Base-by-base conservation (phyloP, 164 flowering plant species). In the Vitis rupestris region DNA sequence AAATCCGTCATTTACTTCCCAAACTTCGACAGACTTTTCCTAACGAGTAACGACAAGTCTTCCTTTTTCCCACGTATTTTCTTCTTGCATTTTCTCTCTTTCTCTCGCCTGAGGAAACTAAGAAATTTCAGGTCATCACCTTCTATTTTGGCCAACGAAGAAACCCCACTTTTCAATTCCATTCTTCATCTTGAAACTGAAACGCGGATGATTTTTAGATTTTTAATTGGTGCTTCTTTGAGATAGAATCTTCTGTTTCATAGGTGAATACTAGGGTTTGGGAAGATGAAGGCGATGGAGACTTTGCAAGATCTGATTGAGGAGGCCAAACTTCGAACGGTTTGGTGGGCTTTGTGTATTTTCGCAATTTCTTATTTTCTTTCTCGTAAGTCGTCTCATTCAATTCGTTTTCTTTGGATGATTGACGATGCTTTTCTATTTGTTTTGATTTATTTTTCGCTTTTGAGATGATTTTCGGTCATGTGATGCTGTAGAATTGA, bases 281-380 rank as follows among this genome's bases (percentile, higher is more conserved):
- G 30, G 13, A 78, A 47, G 53, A 94, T 80, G 97, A 91, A 80
- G 83, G 74, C 84, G 52, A 88, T 90, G 94, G 87, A 84, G 84
- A 83, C 79, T 15, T 52, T 96, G 61, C 84, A 88, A 59, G 99
- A 96, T 93, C 97, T 96, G 75, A 85, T 96, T 61, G 92, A 92
- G 70, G 99, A 96, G 78, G 91, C 84, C 13, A 93, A 92, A 75
- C 59, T 86, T 68, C 93, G 99, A 54, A 80, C 91, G 50, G 83
- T 92, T 9, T 90, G 90, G 83, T 93, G 99, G 99, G 87, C 81
- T 56, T 50, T 96, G 13, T 82, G 85, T 71, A 79, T 93, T 70
- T 88, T 92, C 76, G 79, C 74, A n/a, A 72, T 90, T 29, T 72
- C 92, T 13, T 93, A 89, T 84, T 85, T 92, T 79, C 76, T 96